These are phyloP conservation scores for Backusella luteola DNA, from an alignment of 192 early-diverging fungal species.

Conservation along the genomic window DNA sequence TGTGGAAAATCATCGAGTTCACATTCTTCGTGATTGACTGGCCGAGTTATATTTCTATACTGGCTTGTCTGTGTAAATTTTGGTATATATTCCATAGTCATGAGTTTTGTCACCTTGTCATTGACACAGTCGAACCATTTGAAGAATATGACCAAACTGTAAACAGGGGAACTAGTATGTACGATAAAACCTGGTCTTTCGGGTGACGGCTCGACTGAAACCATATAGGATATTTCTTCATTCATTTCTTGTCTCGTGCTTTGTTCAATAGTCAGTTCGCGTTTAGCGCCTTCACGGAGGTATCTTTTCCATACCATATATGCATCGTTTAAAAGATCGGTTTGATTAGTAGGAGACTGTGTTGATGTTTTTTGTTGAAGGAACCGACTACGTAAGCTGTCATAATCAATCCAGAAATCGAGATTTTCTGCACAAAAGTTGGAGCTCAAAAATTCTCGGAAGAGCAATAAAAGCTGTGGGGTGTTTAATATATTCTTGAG, in stretches of 20 bases:
- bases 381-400: conserved; percentile 41
- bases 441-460: conserved; percentile 60
- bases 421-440: conserved; percentile 75
- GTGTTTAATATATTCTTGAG: conserved; percentile 59
- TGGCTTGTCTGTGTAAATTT: conserved; percentile 60
- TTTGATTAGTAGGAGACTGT: conserved; percentile 28
- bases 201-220: conserved; percentile 31
- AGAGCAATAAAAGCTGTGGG: conserved; percentile 47
- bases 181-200: conserved; percentile 15
- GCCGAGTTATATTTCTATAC: not conserved
- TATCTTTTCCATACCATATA: conserved; percentile 50
- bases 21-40: not conserved
- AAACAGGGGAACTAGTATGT: conserved; percentile 24
- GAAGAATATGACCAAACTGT: conserved; percentile 25
- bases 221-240: conserved; percentile 41
- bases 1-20: conserved; percentile 8
- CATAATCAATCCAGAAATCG: conserved; percentile 61
- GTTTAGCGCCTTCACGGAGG: conserved; percentile 36
- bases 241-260: conserved; percentile 45
- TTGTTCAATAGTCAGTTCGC: conserved; percentile 52
- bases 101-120: conserved; percentile 64
- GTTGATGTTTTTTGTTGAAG: conserved; percentile 32
- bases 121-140: conserved; percentile 59
- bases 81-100: conserved; percentile 74
- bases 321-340: conserved; percentile 44